Conservation (phyloP, 2,329 filamentous ascomycete genomes). For the Trichoderma sp. region DNA sequence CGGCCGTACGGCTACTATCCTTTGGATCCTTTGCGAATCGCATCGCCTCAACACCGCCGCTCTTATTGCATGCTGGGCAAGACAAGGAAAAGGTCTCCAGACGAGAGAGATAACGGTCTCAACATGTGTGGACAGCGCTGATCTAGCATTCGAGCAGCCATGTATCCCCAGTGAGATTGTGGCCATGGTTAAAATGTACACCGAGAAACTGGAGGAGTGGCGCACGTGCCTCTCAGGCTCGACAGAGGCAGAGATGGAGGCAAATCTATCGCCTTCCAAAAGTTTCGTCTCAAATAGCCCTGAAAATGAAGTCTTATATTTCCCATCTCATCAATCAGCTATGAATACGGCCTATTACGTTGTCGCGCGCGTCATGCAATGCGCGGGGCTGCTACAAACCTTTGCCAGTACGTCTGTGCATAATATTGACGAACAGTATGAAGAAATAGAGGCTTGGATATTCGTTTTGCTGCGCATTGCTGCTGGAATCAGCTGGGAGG, state of each 20-base stretch:
- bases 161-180: not conserved
- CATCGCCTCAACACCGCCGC: conserved; percentile 10
- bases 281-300: not conserved
- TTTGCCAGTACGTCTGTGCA: not conserved
- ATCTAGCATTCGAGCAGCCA: not conserved
- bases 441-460: not conserved
- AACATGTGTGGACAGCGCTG: not conserved
- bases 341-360: not conserved
- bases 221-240: not conserved
- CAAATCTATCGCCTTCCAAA: not conserved
- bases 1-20: not conserved
- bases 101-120: not conserved
- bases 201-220: not conserved
- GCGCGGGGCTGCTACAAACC: not conserved
- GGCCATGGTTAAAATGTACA: not conserved
- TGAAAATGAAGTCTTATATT: not conserved
- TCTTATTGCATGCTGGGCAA: conserved; percentile 3
- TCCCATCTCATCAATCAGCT: not conserved
- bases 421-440: not conserved
- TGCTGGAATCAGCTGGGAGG: not conserved
- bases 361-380: not conserved
- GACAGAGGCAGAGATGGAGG: not conserved
- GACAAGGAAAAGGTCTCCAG: not conserved
- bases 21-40: conserved; percentile 14
- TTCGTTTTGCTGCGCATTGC: not conserved